Evolutionary conservation across 2,329 filamentous ascomycete genomes (phyloP).

Genomic region (Madurella mycetomatis): DNA sequence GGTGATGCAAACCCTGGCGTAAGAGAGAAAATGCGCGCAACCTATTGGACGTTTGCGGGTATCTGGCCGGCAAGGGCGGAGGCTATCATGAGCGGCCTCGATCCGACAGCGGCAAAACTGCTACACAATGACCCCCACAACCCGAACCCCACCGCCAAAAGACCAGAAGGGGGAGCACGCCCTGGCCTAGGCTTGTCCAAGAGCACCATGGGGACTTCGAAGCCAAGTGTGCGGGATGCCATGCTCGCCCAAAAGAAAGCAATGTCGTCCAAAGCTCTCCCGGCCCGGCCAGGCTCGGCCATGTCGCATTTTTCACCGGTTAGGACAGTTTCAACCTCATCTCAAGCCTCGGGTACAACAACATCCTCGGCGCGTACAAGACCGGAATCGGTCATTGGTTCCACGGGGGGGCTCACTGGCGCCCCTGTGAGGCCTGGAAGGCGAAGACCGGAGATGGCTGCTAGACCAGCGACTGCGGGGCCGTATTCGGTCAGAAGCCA

Average conservation of each 20-base stretch:
- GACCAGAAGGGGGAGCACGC: conserved; percentile 45
- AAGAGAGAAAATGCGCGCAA: conserved; percentile 76
- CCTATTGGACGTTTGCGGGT: conserved; percentile 78
- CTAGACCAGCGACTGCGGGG: conserved; percentile 60
- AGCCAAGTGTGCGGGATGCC: conserved; percentile 71
- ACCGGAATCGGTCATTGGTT: conserved; percentile 41
- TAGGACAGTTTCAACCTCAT: conserved; percentile 38
- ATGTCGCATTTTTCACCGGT: conserved; percentile 58
- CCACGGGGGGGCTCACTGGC: conserved; percentile 56
- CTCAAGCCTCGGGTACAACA: conserved; percentile 33
- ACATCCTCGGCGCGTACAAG: conserved; percentile 38
- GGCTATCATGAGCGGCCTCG: conserved; percentile 72
- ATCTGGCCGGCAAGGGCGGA: conserved; percentile 78
- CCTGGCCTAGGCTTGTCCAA: conserved; percentile 59
- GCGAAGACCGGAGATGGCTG: conserved; percentile 53
- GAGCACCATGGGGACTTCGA: conserved; percentile 54
- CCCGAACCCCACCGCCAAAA: conserved; percentile 59
- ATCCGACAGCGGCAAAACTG: conserved; percentile 71
- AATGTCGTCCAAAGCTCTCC: conserved; percentile 48
- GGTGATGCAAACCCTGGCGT: conserved; percentile 85
- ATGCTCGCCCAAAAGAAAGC: conserved; percentile 78
- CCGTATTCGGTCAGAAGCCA: conserved; percentile 60
- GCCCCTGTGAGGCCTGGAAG: conserved; percentile 59
- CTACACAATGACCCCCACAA: conserved; percentile 82
- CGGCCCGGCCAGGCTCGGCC: conserved; percentile 56